Evolutionary conservation across 257 asterid species (phyloP), one percentile per base, ranked within the genome.

Genomic region (Marsdenia floribunda): DNA sequence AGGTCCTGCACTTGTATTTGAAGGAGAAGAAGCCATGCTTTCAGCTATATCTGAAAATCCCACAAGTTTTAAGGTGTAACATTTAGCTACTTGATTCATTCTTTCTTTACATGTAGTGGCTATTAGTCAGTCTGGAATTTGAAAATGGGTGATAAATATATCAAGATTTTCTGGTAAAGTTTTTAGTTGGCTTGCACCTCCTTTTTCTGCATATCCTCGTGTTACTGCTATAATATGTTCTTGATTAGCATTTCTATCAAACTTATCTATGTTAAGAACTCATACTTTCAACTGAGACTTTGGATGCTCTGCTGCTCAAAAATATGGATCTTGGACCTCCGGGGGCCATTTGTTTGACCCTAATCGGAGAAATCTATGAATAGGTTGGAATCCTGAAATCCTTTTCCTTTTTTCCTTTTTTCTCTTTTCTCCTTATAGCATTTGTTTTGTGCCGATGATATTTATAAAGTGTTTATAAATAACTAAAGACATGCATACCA

Each of bases 1-100:
- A 91, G 98, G 98, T 72, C 97, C 97, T 6, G 97, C 97, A 6
- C 96, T 94, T 77, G 97, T 94, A 29, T 94, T 94, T 74, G 99
- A 94, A 76, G 97, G 99, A 82, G 99, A 94, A 77, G 99, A 94
- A 79, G 72, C 97, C 77, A 94, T 94, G 99, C 79, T 94, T 70
- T 80, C 83, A 13, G 97, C 99, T 61, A 93, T 92, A 78, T 72
- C 97, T 71, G 99, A 92, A 81, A 82, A 92, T 75, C 96, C 99
- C 49, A 46, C 68, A 9, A 83, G 81, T 78, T 94, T 94, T 82
- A 94, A 90, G 96, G 98, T 89, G 80, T 77, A 83, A 47, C 37
- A 72, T 18, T 24, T 21, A 7, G 40, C 44, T 75, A 21, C 65
- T 38, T 68, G 2, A 46, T 73, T 67, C 22, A 18, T 19, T 44